A percentile compares a stretch with the other conserved stretches of the same genome.
Conservation (phyloP, 148 eudicot genomes). For the Arctostaphylos glauca region DNA sequence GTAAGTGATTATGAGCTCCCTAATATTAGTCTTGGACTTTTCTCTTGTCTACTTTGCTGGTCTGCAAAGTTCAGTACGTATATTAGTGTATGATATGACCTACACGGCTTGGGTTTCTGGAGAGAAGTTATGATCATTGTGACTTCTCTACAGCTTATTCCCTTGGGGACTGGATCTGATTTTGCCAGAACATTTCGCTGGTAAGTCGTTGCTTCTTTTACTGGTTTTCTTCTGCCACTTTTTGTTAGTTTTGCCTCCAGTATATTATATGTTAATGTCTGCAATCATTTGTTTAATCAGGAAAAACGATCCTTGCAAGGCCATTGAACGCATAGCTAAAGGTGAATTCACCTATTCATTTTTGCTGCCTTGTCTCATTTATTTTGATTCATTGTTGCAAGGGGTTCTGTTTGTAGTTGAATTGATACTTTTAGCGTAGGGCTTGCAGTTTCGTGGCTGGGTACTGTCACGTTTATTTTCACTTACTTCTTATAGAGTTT, state of each 20-base stretch:
- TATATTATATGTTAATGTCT: conserved; percentile 11
- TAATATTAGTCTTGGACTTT: neutral
- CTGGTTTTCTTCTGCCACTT: neutral
- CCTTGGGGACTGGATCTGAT: conserved; percentile 98
- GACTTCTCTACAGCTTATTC: conserved; percentile 68
- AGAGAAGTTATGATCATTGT: conserved; percentile 1
- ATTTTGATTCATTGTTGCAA: neutral
- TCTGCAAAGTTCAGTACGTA: conserved; percentile 17
- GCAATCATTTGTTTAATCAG: conserved; percentile 40
- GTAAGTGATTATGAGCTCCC: conserved; percentile 48
- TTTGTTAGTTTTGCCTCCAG: neutral
- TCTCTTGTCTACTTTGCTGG: neutral
- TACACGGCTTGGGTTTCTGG: conserved; percentile 14
- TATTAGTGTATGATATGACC: conserved; percentile 13
- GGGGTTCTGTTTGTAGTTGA: neutral
- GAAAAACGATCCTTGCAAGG: conserved; percentile 82
- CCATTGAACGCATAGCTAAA: conserved; percentile 86
- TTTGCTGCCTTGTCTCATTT: conserved; percentile 7
- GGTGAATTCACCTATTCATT: conserved; percentile 43
- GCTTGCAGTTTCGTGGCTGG: neutral
- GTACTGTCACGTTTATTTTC: neutral
- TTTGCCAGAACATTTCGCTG: conserved; percentile 92
- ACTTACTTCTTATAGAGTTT: conserved; percentile 20
- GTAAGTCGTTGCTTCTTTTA: conserved; percentile 42
- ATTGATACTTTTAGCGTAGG: neutral